phyloP scores from a whole-genome alignment of 2,329 filamentous ascomycete genomes.

The Colletotrichum sp. region DNA sequence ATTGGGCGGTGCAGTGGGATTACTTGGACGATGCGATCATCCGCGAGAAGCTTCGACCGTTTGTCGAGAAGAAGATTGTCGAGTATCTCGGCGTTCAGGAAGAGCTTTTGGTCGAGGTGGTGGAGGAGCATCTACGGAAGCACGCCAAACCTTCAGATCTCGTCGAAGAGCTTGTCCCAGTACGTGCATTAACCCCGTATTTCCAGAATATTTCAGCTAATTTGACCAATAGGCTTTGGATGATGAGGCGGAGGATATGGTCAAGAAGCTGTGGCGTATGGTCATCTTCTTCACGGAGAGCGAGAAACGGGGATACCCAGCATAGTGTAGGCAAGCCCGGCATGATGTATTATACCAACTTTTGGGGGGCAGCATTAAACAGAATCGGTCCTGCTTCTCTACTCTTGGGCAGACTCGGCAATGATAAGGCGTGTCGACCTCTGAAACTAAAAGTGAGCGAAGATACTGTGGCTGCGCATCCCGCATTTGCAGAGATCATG shows the following conservation, averaged over 20 bases:
- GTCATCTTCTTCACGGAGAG: constrained; percentile 97
- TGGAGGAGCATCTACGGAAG: constrained; percentile 83
- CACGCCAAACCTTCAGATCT: constrained; percentile 78
- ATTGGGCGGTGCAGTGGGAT: constrained; percentile 93
- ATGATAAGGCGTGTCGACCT: neutral
- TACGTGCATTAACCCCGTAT: constrained; percentile 48
- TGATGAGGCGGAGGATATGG: constrained; percentile 90
- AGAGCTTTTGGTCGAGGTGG: constrained; percentile 90
- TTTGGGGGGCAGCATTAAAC: neutral
- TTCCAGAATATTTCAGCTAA: constrained; percentile 29
- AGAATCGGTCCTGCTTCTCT: neutral
- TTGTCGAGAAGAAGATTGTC: constrained; percentile 97
- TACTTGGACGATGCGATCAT: constrained; percentile 83
- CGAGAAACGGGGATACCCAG: constrained; percentile 85
- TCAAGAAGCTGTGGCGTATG: constrained; percentile 98
- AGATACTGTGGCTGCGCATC: neutral
- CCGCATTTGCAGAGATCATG: neutral
- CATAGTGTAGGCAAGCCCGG: constrained; percentile 43
- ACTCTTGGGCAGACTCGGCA: neutral
- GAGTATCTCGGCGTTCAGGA: constrained; percentile 97
- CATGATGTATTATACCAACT: constrained; percentile 13
- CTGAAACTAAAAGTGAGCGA: neutral
- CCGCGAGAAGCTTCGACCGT: constrained; percentile 86
- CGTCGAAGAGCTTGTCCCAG: constrained; percentile 83
- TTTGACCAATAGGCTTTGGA: constrained; percentile 72